Evolutionary conservation across 495 filamentous ascomycete genomes (phyloP).

Genomic region (Xylaria cubensis): DNA sequence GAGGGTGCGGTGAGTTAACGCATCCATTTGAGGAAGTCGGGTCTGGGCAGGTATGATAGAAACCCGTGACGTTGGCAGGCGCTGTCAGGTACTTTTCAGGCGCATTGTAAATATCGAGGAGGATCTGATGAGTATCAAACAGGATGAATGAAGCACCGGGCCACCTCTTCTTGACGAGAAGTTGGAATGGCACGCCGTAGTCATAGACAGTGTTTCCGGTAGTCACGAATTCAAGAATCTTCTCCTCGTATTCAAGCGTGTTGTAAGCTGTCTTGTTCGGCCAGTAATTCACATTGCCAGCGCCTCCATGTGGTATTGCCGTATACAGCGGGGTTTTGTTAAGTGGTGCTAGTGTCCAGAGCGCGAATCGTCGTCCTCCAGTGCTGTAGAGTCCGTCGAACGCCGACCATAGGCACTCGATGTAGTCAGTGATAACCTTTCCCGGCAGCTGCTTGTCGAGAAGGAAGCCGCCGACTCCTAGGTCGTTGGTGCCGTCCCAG

Average conservation of each 20-base stretch:
- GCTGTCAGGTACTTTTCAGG: slow-evolving; percentile 65
- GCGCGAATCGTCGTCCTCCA: slow-evolving; percentile 71
- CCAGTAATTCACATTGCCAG: slow-evolving; percentile 63
- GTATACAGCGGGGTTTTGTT: slow-evolving; percentile 68
- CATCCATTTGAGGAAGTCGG: slow-evolving; percentile 44
- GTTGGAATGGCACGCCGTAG: slow-evolving; percentile 66
- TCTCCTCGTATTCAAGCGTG: slow-evolving; percentile 59
- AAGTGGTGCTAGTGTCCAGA: slow-evolving; percentile 70
- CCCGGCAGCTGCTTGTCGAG: slow-evolving; percentile 64
- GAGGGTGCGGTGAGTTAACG: slow-evolving; percentile 36
- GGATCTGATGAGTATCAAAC: slow-evolving; percentile 67
- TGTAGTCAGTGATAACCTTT: slow-evolving; percentile 65
- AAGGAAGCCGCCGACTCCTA: slow-evolving; percentile 68
- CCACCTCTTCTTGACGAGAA: slow-evolving; percentile 59
- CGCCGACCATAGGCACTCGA: slow-evolving; percentile 66
- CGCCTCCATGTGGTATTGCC: slow-evolving; percentile 55
- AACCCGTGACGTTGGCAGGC: slow-evolving; percentile 68
- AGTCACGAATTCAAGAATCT: slow-evolving; percentile 68
- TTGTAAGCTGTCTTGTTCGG: slow-evolving; percentile 60
- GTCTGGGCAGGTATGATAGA: slow-evolving; percentile 56
- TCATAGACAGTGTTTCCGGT: slow-evolving; percentile 66
- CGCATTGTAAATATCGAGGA: slow-evolving; percentile 67
- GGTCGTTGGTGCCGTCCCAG: slow-evolving; percentile 83
- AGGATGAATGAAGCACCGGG: slow-evolving; percentile 66
- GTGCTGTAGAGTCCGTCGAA: slow-evolving; percentile 66